Base-by-base conservation (phyloP, 257 asterid genomes). In the Lycium ferocissimum region DNA sequence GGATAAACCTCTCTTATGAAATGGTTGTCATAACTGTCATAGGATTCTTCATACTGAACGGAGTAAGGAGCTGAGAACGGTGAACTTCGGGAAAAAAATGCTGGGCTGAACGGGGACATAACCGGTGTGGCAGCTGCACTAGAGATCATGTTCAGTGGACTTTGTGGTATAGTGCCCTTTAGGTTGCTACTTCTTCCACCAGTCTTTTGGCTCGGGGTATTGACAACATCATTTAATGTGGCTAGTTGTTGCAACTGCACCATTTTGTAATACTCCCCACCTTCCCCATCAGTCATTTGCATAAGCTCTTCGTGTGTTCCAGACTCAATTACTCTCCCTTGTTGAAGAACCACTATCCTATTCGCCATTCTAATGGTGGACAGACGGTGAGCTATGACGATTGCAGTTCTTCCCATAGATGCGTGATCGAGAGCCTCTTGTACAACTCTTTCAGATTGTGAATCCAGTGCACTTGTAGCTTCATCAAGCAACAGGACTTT, bases 401-500 rank as follows among this genome's bases (percentile, higher is more conserved):
- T 89, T 15, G 95, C 70, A 7, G 98, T 94, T 85, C 98, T 90
- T 22, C 95, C 98, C 76, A 87, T 89, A 2, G 98, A 91, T 35
- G 93, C 98, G 75, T 90, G 87, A 79, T 92, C 96, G 33, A 94
- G 90, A 45, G 98, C 98, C 84, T 85, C 89, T 84, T 94, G 98
- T 53, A 94, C 98, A 18, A 87, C 84, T 43, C 89, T 89, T 83
- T 94, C 97, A 2, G 97, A 94, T 80, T 94, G 92, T 38, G 97
- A 85, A 69, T 94, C 98, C 5, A 94, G 89, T 40, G 98, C 98
- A 56, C 97, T 93, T 2, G 98, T 94, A 66, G 98, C 98, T 87
- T 94, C 98, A 78, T 94, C 98, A 12, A 94, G 92, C 82, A 94
- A 92, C 86, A 94, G 76, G 84, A 94, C 85, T 85, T 92, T 94